Evolutionary conservation across 2,329 filamentous ascomycete genomes (phyloP).

Genomic region (Teratosphaeria pseudoeucalypti): DNA sequence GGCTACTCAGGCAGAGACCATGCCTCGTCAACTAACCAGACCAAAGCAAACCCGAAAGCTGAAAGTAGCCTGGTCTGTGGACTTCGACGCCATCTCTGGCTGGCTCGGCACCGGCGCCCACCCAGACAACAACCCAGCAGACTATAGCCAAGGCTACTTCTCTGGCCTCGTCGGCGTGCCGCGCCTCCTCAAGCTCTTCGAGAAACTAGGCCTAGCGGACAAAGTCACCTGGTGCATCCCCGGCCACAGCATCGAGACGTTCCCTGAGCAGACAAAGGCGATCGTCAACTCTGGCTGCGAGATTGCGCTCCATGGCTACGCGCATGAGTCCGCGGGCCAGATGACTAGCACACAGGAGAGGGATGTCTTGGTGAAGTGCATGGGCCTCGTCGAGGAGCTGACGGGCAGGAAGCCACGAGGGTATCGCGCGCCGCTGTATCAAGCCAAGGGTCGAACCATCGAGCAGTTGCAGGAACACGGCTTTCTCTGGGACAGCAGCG

Average conservation of each 20-base stretch:
- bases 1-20: not conserved
- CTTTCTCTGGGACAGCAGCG: slow-evolving; percentile 43
- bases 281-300: slow-evolving; percentile 45
- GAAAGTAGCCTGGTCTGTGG: slow-evolving; percentile 34
- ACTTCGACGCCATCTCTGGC: slow-evolving; percentile 48
- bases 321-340: slow-evolving; percentile 38
- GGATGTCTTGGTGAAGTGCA: slow-evolving; percentile 41
- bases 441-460: slow-evolving; percentile 40
- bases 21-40: slow-evolving; percentile 5
- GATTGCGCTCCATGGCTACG: slow-evolving; percentile 42
- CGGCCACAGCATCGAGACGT: slow-evolving; percentile 49
- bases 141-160: slow-evolving; percentile 48
- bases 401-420: slow-evolving; percentile 38
- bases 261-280: slow-evolving; percentile 40
- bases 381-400: slow-evolving; percentile 33
- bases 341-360: slow-evolving; percentile 40
- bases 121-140: slow-evolving; percentile 44
- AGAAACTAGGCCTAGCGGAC: slow-evolving; percentile 40
- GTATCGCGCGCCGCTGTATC: slow-evolving; percentile 44
- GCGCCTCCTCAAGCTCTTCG: slow-evolving; percentile 44
- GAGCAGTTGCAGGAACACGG: slow-evolving; percentile 37
- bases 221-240: slow-evolving; percentile 52
- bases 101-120: slow-evolving; percentile 48
- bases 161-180: slow-evolving; percentile 47
- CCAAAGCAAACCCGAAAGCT: slow-evolving; percentile 21